A percentile compares a stretch with the other conserved stretches of the same genome.
phyloP scores from a whole-genome alignment of 768 basidiomycete species.

The Rhizopogon roseolus region DNA sequence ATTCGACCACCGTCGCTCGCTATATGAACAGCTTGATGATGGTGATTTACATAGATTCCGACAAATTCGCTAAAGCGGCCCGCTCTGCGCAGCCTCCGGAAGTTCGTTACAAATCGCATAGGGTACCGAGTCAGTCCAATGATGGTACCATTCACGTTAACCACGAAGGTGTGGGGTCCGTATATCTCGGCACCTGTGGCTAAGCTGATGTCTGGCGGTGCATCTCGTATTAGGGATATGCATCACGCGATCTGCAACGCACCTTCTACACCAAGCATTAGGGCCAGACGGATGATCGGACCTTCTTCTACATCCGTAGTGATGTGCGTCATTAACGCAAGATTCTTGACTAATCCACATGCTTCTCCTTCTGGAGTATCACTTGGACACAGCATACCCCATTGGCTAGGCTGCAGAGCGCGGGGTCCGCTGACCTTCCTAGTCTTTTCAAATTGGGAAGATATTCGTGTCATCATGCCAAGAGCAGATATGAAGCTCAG shows the following conservation, averaged over 20 bases:
- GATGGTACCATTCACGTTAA: slow-evolving; percentile 95
- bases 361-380: slow-evolving; percentile 99
- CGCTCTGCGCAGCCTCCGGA: slow-evolving; percentile 89
- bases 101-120: slow-evolving; percentile 79
- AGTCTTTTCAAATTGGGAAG: slow-evolving; percentile 99
- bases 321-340: slow-evolving; percentile 99
- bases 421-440: slow-evolving; percentile 97
- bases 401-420: slow-evolving; percentile 95
- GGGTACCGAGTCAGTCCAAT: slow-evolving; percentile 90
- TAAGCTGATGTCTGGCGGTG: slow-evolving; percentile 71
- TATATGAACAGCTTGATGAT: slow-evolving; percentile 92
- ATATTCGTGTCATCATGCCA: slow-evolving; percentile 99
- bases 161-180: slow-evolving; percentile 85
- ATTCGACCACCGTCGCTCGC: slow-evolving; percentile 97
- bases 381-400: slow-evolving; percentile 97
- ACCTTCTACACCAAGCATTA: slow-evolving; percentile 98
- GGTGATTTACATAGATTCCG: slow-evolving; percentile 92
- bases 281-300: slow-evolving; percentile 83
- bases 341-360: slow-evolving; percentile 96
- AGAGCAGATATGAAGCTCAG: slow-evolving; percentile 95
- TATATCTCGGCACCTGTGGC: slow-evolving; percentile 96
- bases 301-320: slow-evolving; percentile 98
- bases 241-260: slow-evolving; percentile 15
- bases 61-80: slow-evolving; percentile 95
- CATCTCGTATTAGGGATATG: slow-evolving; percentile 7